Conservation (phyloP, 2,329 filamentous ascomycete genomes). For the Fusarium oxysporum region DNA sequence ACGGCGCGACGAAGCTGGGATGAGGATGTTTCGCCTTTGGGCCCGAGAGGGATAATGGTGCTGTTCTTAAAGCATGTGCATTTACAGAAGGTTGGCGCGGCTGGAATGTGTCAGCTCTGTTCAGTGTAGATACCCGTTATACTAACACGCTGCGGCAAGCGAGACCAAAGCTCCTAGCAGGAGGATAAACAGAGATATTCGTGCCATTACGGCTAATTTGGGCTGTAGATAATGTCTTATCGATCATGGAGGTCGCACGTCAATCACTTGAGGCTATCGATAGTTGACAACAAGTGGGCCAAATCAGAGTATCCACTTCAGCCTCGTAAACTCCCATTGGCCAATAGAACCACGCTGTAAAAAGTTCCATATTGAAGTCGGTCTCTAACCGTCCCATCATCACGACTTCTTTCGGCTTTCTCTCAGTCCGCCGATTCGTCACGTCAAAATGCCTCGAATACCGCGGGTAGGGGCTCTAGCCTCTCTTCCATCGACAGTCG, state of each 20-base stretch:
- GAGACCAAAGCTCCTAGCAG: conserved; percentile 52
- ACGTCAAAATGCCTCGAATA: conserved; percentile 57
- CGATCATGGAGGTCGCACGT: conserved; percentile 28
- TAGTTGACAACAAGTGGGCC: conserved; percentile 29
- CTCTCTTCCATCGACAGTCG: conserved; percentile 45
- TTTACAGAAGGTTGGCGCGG: conserved; percentile 74
- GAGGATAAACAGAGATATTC: conserved; percentile 52
- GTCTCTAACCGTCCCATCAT: conserved; percentile 14
- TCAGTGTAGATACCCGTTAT: not conserved
- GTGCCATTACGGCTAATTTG: conserved; percentile 52
- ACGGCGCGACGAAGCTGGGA: conserved; percentile 40
- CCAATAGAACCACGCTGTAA: conserved; percentile 35
- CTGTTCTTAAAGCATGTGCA: conserved; percentile 77
- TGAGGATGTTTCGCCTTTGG: conserved; percentile 49
- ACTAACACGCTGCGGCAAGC: conserved; percentile 58
- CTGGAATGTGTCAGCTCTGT: conserved; percentile 52
- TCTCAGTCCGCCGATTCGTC: conserved; percentile 2
- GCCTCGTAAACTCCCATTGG: conserved; percentile 46
- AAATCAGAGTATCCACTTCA: conserved; percentile 17
- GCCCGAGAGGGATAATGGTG: conserved; percentile 73
- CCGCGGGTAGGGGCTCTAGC: conserved; percentile 51
- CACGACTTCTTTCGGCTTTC: conserved; percentile 28
- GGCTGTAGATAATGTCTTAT: conserved; percentile 11
- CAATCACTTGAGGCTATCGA: conserved; percentile 38
- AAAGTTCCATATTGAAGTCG: conserved; percentile 44